These are phyloP conservation scores for Fusarium austroafricanum DNA, from an alignment of 2,329 filamentous ascomycete species.

Conservation along the genomic window DNA sequence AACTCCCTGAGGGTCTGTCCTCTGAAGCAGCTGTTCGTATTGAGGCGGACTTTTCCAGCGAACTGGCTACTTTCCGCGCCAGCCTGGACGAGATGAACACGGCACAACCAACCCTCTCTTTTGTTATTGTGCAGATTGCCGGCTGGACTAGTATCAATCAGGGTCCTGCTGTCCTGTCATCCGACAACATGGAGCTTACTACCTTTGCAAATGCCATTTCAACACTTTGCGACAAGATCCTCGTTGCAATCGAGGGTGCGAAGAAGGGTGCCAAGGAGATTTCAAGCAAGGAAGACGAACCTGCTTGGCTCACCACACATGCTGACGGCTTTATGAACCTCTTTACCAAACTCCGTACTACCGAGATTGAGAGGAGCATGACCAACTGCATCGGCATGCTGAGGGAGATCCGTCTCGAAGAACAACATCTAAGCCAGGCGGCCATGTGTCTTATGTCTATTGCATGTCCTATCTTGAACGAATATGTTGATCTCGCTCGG, in stretches of 20 bases:
- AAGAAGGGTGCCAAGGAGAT: conserved; percentile 64
- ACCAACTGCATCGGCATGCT: conserved; percentile 53
- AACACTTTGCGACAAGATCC: conserved; percentile 76
- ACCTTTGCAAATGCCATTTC: conserved; percentile 70
- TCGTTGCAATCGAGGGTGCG: conserved; percentile 82
- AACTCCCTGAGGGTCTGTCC: conserved; percentile 64
- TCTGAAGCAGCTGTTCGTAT: conserved; percentile 53
- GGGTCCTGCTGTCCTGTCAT: conserved; percentile 20
- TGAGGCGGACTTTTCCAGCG: conserved; percentile 50
- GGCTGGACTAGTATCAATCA: conserved; percentile 67
- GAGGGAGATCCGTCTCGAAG: conserved; percentile 48
- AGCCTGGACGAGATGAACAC: conserved; percentile 56
- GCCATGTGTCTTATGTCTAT: conserved; percentile 50
- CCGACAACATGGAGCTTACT: conserved; percentile 46
- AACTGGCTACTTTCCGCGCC: conserved; percentile 53
- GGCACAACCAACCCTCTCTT: conserved; percentile 68
- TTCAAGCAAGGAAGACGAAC: conserved; percentile 50
- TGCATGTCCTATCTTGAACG: conserved; percentile 74
- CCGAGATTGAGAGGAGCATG: conserved; percentile 62
- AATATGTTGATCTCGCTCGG: conserved; percentile 74
- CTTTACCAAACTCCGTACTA: conserved; percentile 69
- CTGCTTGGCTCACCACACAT: conserved; percentile 54
- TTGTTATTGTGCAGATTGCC: conserved; percentile 73
- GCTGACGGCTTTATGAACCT: conserved; percentile 64
- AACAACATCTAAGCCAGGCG: conserved; percentile 44